Conservation (phyloP, 2,329 filamentous ascomycete genomes). For the Colletotrichum australisinense region DNA sequence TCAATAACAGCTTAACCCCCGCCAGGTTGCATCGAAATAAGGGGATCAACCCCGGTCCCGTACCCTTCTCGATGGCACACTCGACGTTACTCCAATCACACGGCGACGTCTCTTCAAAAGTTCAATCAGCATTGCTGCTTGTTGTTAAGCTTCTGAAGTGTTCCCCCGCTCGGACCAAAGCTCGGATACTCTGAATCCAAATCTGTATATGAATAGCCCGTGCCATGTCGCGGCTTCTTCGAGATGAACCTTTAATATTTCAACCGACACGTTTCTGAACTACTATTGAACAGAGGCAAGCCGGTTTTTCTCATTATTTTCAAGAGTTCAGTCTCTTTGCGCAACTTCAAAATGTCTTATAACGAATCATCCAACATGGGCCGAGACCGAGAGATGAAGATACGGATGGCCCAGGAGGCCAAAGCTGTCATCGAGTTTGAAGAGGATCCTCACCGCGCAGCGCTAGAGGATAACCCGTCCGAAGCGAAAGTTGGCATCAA, state of each 20-base stretch:
- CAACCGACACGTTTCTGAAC: background rate
- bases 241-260: background rate
- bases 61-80: background rate
- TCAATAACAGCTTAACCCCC: slow-evolving; percentile 12
- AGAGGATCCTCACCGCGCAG: slow-evolving; percentile 34
- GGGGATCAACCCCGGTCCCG: background rate
- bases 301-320: background rate
- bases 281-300: background rate
- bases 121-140: background rate
- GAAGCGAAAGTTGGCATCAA: slow-evolving; percentile 30
- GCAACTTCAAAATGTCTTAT: slow-evolving; percentile 5
- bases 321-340: background rate
- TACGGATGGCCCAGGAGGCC: slow-evolving; percentile 30
- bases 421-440: slow-evolving; percentile 33
- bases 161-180: background rate
- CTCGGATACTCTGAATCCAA: background rate
- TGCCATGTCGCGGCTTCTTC: background rate
- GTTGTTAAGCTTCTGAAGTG: background rate
- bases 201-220: slow-evolving; percentile 17
- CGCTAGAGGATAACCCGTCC: slow-evolving; percentile 32
- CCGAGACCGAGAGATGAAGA: slow-evolving; percentile 40
- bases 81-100: background rate
- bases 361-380: slow-evolving; percentile 24
- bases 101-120: slow-evolving; percentile 1
- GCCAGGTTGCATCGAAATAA: slow-evolving; percentile 7